Conservation (phyloP, 2,329 filamentous ascomycete genomes). For the Thermothelomyces thermophilus region DNA sequence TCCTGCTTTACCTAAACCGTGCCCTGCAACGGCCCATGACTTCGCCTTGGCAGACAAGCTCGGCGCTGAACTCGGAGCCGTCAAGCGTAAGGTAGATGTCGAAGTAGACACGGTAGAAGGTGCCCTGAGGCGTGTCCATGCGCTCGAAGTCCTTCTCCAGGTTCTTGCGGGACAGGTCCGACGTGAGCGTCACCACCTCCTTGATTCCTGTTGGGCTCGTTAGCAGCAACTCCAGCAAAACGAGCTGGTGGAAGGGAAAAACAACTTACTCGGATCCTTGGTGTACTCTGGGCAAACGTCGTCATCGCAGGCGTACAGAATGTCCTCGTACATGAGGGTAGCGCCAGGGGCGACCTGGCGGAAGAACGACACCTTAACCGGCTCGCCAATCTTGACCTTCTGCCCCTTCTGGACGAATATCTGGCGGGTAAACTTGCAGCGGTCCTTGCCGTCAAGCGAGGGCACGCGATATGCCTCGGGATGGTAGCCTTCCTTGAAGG, state of each 20-base stretch:
- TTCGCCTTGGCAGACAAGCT: constrained; percentile 97
- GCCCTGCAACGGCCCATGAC: constrained; percentile 97
- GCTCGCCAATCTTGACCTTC: constrained; percentile 97
- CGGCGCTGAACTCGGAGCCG: constrained; percentile 95
- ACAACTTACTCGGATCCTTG: constrained; percentile 90
- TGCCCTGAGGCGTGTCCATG: constrained; percentile 97
- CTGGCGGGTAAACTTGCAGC: constrained; percentile 97
- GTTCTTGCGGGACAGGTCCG: constrained; percentile 94
- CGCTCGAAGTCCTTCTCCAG: constrained; percentile 98
- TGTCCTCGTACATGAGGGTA: constrained; percentile 98
- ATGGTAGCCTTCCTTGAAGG: constrained; percentile 98
- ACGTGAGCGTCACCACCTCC: constrained; percentile 95
- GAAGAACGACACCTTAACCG: constrained; percentile 98
- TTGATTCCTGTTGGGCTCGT: constrained; percentile 70
- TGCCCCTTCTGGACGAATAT: constrained; percentile 99
- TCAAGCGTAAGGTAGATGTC: constrained; percentile 88
- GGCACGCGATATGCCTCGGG: constrained; percentile 97
- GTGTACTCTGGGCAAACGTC: constrained; percentile 98
- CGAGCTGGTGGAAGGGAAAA: neutral
- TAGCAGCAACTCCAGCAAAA: neutral
- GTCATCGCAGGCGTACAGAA: constrained; percentile 94
- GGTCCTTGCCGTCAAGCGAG: constrained; percentile 90
- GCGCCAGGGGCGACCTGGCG: constrained; percentile 93
- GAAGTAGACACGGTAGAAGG: constrained; percentile 80
- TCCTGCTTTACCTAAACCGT: constrained; percentile 59